Conservation (phyloP, 2,329 filamentous ascomycete species). For the Sclerotinia minor region DNA sequence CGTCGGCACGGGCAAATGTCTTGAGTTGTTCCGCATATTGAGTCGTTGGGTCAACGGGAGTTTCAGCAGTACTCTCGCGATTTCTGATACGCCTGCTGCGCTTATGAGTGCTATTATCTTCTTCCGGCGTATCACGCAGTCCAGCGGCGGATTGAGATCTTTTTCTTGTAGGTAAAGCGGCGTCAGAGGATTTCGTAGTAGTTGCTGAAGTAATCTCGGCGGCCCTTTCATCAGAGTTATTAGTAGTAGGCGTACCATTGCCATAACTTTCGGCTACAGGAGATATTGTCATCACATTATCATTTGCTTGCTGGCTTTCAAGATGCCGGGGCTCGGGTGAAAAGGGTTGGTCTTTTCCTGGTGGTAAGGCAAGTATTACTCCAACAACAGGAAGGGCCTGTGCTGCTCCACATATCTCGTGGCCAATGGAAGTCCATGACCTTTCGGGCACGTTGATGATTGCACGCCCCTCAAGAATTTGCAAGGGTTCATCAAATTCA, state of each 20-base stretch:
- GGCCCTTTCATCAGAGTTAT: slow-evolving; percentile 30
- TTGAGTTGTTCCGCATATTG: slow-evolving; percentile 57
- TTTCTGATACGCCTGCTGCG: slow-evolving; percentile 65
- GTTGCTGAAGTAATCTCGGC: slow-evolving; percentile 33
- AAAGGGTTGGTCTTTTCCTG: slow-evolving; percentile 25
- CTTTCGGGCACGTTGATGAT: slow-evolving; percentile 31
- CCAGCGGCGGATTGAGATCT: slow-evolving; percentile 64
- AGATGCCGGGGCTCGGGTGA: background rate
- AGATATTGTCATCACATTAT: slow-evolving; percentile 33
- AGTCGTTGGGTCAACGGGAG: slow-evolving; percentile 52
- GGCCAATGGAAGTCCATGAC: slow-evolving; percentile 39
- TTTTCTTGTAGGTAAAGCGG: slow-evolving; percentile 50
- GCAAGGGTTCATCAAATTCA: slow-evolving; percentile 18
- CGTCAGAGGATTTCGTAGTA: slow-evolving; percentile 33
- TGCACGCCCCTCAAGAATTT: slow-evolving; percentile 26
- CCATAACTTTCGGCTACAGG: slow-evolving; percentile 31
- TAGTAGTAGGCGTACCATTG: slow-evolving; percentile 27
- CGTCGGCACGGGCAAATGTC: slow-evolving; percentile 36
- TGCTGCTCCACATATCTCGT: slow-evolving; percentile 33
- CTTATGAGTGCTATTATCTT: slow-evolving; percentile 59
- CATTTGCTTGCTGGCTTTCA: slow-evolving; percentile 38
- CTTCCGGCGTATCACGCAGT: slow-evolving; percentile 55
- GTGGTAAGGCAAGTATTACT: slow-evolving; percentile 34
- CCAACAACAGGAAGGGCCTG: slow-evolving; percentile 30
- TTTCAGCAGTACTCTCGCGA: slow-evolving; percentile 54